Evolutionary conservation across 2,329 filamentous ascomycete species (phyloP).

Genomic region (Fusarium sp.): DNA sequence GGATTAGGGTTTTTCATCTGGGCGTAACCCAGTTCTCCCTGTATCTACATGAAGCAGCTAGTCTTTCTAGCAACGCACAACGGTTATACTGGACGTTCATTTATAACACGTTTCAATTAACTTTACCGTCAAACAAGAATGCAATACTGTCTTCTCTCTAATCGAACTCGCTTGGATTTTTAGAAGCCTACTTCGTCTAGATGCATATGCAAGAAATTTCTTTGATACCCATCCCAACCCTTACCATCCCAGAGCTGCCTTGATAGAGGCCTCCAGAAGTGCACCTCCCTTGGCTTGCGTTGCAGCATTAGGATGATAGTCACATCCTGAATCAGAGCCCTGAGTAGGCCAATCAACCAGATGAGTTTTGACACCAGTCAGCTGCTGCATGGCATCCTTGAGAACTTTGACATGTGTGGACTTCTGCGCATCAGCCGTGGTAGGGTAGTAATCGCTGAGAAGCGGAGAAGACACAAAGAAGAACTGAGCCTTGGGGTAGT

Average conservation of each 20-base stretch:
- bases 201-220: neutral
- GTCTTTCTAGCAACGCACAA: neutral
- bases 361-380: conserved; percentile 44
- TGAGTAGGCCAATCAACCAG: conserved; percentile 54
- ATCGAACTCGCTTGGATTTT: neutral
- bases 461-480: conserved; percentile 53
- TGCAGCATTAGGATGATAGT: conserved; percentile 52
- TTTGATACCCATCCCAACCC: rapidly evolving
- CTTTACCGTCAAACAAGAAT: neutral
- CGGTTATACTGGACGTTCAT: neutral
- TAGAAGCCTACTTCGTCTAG: neutral
- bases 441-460: conserved; percentile 50
- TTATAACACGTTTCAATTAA: neutral
- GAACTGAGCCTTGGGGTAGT: conserved; percentile 48
- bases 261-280: conserved; percentile 42
- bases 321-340: conserved; percentile 50
- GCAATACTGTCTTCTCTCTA: neutral
- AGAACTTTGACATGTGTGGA: conserved; percentile 48
- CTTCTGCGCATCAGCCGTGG: conserved; percentile 48
- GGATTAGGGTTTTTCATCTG: neutral
- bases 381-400: conserved; percentile 43
- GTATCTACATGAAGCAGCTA: neutral
- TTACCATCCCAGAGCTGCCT: conserved; percentile 19
- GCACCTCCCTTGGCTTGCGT: conserved; percentile 46
- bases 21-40: neutral